Base-by-base conservation (phyloP, 1,139 yeast species). In the Sugiyamaella neomexicana region DNA sequence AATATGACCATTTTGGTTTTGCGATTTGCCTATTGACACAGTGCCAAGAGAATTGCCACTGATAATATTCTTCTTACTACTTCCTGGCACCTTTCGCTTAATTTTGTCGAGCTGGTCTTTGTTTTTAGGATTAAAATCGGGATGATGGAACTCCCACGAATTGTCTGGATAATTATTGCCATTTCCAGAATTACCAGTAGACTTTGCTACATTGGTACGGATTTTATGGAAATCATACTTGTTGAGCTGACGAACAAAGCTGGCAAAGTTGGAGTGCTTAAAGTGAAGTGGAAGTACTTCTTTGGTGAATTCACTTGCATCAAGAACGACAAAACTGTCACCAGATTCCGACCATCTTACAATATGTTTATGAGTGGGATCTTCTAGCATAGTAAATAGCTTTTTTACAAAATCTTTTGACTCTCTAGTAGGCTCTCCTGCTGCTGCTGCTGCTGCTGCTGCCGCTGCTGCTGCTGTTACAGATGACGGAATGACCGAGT, bases 191-290 rank as follows among this genome's bases (percentile, higher is more conserved):
- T n/a, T n/a, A n/a, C n/a, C 83, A 62, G 72, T 77, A 38, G 71
- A 73, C 20, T 43, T 43, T 9, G 47, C 31, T 2, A 43, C 47
- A 29, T 76, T 72, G 61, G 78, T 79, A 72, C 82, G 85, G 60
- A 93, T 95, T 72, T 93, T 93, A 73, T 93, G 98, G 79, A 95
- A 93, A 64, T 95, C 99, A 67, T 93, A 93, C 76, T 93, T 91
- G 75, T 93, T 93, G 64, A 93, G 76, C 68, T 91, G 98, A 57
- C 98, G 81, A 7, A 91, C 98, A 75, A 93, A 93, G 62, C 93
- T 83, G 40, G 98, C 95, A 72, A 65, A 91, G 72, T 93, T 93
- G 56, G 90, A 83, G 72, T 93, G 98, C 66, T 91, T 91, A 75
- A 93, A 93, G 71, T 90, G 95, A 56, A 84, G 82, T 13, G 98